These are phyloP conservation scores for Colletotrichum lini DNA, from an alignment of 2,329 filamentous ascomycete species.

Conservation along the genomic window DNA sequence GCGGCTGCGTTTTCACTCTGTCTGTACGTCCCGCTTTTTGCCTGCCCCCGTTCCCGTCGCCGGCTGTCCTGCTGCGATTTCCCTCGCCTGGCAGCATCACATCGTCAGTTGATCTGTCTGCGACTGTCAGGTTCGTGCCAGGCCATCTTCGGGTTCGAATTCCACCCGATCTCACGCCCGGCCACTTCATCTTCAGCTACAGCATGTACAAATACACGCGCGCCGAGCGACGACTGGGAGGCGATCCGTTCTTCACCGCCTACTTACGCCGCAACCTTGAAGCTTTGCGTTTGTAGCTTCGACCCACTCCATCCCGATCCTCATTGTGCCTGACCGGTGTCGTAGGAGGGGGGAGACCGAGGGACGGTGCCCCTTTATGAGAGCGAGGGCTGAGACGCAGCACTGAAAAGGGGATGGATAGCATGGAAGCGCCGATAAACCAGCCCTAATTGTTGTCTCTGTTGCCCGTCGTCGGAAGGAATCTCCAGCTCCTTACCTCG, in stretches of 20 bases:
- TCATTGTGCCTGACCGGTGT: background rate
- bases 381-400: constrained; percentile 31
- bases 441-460: constrained; percentile 17
- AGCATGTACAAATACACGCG: background rate
- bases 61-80: constrained; percentile 1
- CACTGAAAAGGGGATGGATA: constrained; percentile 15
- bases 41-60: constrained; percentile 27
- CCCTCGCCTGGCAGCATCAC: background rate
- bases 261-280: background rate
- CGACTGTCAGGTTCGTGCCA: background rate
- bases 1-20: constrained; percentile 8
- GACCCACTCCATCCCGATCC: constrained; percentile 17
- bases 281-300: constrained; percentile 12
- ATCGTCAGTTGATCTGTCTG: background rate
- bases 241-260: constrained; percentile 11
- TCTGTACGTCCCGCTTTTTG: constrained; percentile 21
- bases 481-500: background rate
- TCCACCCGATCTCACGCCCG: constrained; percentile 11
- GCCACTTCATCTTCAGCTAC: background rate
- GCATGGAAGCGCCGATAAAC: constrained; percentile 16
- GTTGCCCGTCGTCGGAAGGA: background rate
- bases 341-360: background rate
- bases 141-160: constrained; percentile 11
- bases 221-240: background rate
- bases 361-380: background rate